phyloP scores from a whole-genome alignment of 2,329 filamentous ascomycete genomes.

The Fusarium verticillioides region DNA sequence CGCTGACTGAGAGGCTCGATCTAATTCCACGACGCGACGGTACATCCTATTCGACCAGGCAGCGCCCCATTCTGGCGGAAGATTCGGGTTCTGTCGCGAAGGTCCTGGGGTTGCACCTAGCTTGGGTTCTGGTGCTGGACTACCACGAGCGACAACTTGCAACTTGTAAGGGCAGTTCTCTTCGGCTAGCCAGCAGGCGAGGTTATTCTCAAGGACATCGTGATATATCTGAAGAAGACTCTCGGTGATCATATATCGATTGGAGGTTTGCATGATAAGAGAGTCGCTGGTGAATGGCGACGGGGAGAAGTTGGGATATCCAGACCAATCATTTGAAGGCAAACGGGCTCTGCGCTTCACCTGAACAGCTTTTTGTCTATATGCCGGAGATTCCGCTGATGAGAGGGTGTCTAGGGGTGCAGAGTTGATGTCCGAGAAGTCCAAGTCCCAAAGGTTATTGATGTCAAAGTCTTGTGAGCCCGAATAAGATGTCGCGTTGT shows the following conservation, averaged over 20 bases:
- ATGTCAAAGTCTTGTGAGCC: background rate
- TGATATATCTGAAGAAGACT: background rate
- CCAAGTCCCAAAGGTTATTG: background rate
- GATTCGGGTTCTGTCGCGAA: fast-evolving
- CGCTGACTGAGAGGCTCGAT: background rate
- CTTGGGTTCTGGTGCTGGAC: background rate
- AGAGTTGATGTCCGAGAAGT: background rate
- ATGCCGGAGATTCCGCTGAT: background rate
- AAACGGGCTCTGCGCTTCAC: background rate
- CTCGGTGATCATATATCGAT: background rate
- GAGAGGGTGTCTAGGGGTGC: fast-evolving
- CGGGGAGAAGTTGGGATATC: background rate
- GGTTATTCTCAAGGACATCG: background rate
- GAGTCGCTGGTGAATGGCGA: background rate
- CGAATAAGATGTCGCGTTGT: background rate
- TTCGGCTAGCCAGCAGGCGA: background rate
- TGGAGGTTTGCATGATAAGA: background rate
- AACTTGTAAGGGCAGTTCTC: background rate
- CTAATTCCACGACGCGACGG: background rate
- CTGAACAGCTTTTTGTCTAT: fast-evolving
- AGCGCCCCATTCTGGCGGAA: background rate
- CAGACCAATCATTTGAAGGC: background rate
- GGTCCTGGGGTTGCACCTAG: background rate
- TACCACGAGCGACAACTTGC: background rate
- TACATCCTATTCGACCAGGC: background rate